Evolutionary conservation across 331 rosid genomes (phyloP).

Genomic region (Stylosanthes scabra): DNA sequence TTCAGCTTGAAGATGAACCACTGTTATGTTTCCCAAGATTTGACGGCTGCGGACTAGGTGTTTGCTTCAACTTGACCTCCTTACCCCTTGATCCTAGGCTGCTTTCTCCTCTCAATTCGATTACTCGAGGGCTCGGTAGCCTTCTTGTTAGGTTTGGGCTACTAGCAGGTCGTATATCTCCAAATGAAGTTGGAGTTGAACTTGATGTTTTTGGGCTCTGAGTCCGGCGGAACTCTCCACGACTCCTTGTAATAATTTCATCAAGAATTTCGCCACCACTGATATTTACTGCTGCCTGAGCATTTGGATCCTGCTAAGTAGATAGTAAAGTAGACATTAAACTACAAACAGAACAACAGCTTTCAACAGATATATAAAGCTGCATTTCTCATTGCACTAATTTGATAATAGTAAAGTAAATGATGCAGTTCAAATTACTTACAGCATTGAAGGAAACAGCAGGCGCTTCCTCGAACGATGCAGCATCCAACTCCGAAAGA

Average conservation of each 20-base stretch:
- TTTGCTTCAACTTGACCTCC: slow-evolving; percentile 48
- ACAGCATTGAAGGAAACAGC: slow-evolving; percentile 85
- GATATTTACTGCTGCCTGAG: slow-evolving; percentile 53
- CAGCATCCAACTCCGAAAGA: slow-evolving; percentile 96
- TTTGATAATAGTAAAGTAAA: not conserved
- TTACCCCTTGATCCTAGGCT: slow-evolving; percentile 50
- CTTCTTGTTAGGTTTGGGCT: slow-evolving; percentile 60
- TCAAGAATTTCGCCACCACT: slow-evolving; percentile 88
- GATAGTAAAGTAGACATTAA: slow-evolving; percentile 12
- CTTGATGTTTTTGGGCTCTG: slow-evolving; percentile 80
- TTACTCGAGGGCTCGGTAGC: slow-evolving; percentile 63
- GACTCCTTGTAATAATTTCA: slow-evolving; percentile 90
- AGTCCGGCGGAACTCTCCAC: slow-evolving; percentile 82
- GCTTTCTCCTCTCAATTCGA: slow-evolving; percentile 64
- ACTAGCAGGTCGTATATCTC: slow-evolving; percentile 58
- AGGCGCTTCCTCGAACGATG: slow-evolving; percentile 91
- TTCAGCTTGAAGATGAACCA: slow-evolving; percentile 51
- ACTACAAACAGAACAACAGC: slow-evolving; percentile 18
- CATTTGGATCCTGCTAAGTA: slow-evolving; percentile 57
- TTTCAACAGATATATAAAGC: slow-evolving; percentile 3
- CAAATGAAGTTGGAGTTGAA: slow-evolving; percentile 67
- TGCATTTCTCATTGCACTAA: not conserved
- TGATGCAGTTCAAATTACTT: slow-evolving; percentile 40
- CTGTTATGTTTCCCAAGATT: slow-evolving; percentile 44
- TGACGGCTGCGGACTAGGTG: slow-evolving; percentile 62